These are phyloP conservation scores for Phlebopus sp. DNA, from an alignment of 1,284 basidiomycete species.

Conservation along the genomic window DNA sequence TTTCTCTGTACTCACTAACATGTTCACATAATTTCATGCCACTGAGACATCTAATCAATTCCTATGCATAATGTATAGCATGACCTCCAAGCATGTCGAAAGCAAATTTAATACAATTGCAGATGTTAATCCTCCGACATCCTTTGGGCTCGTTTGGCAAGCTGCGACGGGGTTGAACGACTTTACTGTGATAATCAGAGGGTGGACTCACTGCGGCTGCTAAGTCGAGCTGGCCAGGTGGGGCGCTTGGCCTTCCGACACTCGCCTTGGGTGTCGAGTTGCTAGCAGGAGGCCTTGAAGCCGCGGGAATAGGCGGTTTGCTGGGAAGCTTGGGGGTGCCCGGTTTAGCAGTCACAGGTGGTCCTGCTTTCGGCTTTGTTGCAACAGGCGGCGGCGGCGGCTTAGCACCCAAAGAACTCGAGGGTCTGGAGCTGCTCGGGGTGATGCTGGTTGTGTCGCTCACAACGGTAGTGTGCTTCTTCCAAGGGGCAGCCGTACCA, in stretches of 20 bases:
- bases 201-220: conserved; percentile 66
- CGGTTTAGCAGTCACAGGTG: conserved; percentile 57
- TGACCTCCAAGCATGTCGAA: neutral
- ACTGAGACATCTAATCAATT: neutral
- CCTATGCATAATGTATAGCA: no score
- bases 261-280: conserved; percentile 46
- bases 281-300: conserved; percentile 48
- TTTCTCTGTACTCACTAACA: conserved; percentile 22
- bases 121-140: conserved; percentile 45
- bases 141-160: conserved; percentile 69
- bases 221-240: conserved; percentile 73
- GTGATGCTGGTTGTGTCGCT: conserved; percentile 39
- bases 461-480: conserved; percentile 47
- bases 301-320: conserved; percentile 60
- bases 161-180: conserved; percentile 36
- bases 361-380: conserved; percentile 50
- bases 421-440: conserved; percentile 54
- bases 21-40: conserved; percentile 9
- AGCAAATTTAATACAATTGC: neutral
- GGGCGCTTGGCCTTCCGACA: conserved; percentile 37
- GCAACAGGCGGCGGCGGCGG: conserved; percentile 49
- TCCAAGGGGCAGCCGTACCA: conserved; percentile 72
- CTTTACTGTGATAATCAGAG: neutral
- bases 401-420: conserved; percentile 46
- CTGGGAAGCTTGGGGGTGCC: conserved; percentile 42